Percentiles rank a stretch among this genome's conserved stretches.
These are phyloP conservation scores for Aspergillus spinulosporus DNA, from an alignment of 2,329 filamentous ascomycete species.

Conservation along the genomic window DNA sequence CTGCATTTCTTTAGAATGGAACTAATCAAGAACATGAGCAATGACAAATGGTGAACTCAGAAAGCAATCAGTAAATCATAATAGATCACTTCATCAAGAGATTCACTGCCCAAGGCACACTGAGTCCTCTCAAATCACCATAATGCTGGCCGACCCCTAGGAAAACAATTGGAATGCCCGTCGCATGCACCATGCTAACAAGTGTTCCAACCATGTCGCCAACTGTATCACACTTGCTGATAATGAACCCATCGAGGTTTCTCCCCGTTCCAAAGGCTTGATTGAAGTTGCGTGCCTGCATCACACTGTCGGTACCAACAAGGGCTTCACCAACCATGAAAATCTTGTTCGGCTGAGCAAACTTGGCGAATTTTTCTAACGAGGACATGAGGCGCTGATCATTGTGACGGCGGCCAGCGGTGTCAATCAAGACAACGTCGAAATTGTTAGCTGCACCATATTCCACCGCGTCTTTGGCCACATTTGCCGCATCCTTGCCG, in stretches of 20 bases:
- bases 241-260: conserved; percentile 92
- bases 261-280: conserved; percentile 80
- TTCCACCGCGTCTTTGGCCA: conserved; percentile 89
- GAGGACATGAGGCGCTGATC: conserved; percentile 95
- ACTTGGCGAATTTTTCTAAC: conserved; percentile 94
- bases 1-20: too few species aligned
- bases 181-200: conserved; percentile 96
- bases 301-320: conserved; percentile 92
- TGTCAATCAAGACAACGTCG: conserved; percentile 96
- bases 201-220: conserved; percentile 98
- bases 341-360: conserved; percentile 96
- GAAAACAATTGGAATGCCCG: conserved; percentile 92
- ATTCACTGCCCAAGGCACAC: conserved; percentile 63
- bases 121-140: conserved; percentile 63
- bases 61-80: background rate
- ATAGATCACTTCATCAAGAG: conserved; percentile 56
- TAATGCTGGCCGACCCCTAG: conserved; percentile 73
- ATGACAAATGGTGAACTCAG: background rate
- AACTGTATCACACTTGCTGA: conserved; percentile 97
- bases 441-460: conserved; percentile 73
- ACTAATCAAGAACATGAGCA: background rate
- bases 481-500: conserved; percentile 93
- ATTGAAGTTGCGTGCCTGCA: conserved; percentile 96
- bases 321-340: conserved; percentile 94
- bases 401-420: conserved; percentile 90